Base-by-base conservation (phyloP, 108 stramenopile species). In the Cafeteria roenbergensis region DNA sequence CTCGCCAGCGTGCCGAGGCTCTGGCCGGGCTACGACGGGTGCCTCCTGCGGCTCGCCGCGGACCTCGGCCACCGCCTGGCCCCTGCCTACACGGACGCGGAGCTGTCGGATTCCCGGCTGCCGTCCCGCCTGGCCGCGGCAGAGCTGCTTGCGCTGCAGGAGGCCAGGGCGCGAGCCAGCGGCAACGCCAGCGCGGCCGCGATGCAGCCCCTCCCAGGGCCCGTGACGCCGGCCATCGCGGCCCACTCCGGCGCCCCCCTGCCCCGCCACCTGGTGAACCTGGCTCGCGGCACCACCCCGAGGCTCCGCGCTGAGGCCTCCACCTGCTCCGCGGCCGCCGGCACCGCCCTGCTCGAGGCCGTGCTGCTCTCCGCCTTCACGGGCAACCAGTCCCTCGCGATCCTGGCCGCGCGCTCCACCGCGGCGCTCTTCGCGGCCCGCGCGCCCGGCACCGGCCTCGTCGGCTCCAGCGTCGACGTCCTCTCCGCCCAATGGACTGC, bases 71-170 rank as follows among this genome's bases (percentile, higher is more conserved):
- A 71, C 1, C 75, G 81, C 21, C 62, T 82, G 31, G 30, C 81
- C 4, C 80, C 81, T 12, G 81, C 81, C 27, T 82, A 81, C 62
- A 65, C 77, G 8, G n/a, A n/a, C n/a, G n/a, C n/a, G n/a, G n/a
- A n/a, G n/a, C n/a, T n/a, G n/a, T n/a, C n/a, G n/a, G n/a, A n/a
- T n/a, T n/a, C n/a, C n/a, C n/a, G n/a, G n/a, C n/a, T n/a, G n/a
- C n/a, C n/a, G n/a, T n/a, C n/a, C n/a, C n/a, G n/a, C n/a, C n/a
- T n/a, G n/a, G n/a, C n/a, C n/a, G n/a, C n/a, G n/a, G n/a, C n/a
- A n/a, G n/a, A n/a, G n/a, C n/a, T n/a, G n/a, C n/a, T n/a, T n/a
- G n/a, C n/a, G n/a, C n/a, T n/a, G n/a, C n/a, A n/a, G n/a, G n/a
- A n/a, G n/a, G n/a, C n/a, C n/a, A n/a, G n/a, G n/a, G n/a, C n/a